Evolutionary conservation across 108 stramenopile genomes (phyloP).

Genomic region (Nannochloropsis gaditana): DNA sequence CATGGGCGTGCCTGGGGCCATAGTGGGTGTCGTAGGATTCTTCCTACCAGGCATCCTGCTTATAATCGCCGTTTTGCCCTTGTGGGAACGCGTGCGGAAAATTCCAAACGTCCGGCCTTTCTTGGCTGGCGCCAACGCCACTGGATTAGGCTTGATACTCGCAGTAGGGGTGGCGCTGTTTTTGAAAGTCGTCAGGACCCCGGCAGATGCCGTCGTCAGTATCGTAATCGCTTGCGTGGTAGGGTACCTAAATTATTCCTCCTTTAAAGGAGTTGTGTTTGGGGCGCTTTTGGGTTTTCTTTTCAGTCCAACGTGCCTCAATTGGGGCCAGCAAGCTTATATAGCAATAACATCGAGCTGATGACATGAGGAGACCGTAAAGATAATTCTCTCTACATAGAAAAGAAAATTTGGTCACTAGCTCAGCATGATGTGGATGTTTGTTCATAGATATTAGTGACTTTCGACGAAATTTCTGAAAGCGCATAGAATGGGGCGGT

Average conservation of each 20-base stretch:
- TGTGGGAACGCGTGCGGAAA: conserved; percentile 78
- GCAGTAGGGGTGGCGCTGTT: conserved; percentile 76
- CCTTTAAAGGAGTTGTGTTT: not conserved
- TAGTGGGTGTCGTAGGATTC: conserved; percentile 71
- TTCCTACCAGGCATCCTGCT: conserved; percentile 82
- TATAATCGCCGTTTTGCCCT: conserved; percentile 82
- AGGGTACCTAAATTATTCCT: not conserved
- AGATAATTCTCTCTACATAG: too few species aligned
- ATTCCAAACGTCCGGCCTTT: conserved; percentile 64
- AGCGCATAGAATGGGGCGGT: too few species aligned
- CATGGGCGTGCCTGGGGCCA: conserved; percentile 69
- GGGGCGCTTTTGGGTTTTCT: not conserved
- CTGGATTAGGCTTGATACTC: conserved; percentile 75
- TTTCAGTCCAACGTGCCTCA: not conserved
- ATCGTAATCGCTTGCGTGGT: conserved; percentile 5
- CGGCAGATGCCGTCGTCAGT: not conserved
- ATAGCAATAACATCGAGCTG: not conserved
- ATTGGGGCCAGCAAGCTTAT: not conserved
- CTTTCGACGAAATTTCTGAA: too few species aligned
- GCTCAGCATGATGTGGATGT: too few species aligned
- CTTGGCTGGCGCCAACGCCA: conserved; percentile 71
- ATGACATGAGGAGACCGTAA: too few species aligned
- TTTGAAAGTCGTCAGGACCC: not conserved
- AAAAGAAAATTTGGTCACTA: too few species aligned
- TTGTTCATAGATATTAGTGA: too few species aligned